Base-by-base conservation (phyloP, 2,329 filamentous ascomycete species). In the Rutstroemia sp. region DNA sequence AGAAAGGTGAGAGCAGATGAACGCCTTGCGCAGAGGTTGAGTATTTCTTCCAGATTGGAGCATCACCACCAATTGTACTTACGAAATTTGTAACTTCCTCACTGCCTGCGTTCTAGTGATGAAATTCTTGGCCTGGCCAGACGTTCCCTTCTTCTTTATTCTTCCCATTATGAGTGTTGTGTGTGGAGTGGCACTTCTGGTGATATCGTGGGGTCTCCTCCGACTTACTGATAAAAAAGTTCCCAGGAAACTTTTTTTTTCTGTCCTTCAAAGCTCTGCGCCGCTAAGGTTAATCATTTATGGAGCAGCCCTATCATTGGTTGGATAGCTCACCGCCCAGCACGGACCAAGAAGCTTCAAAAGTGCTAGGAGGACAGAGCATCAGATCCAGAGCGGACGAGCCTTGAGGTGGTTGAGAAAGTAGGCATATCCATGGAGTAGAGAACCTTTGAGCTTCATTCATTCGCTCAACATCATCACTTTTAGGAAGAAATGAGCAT, bases 61-160 rank as follows among this genome's bases (percentile, higher is more conserved):
- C 10, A 21, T 49, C 9, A 16, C n/a, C 12, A 19, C 12, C 7
- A 18, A 42, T 41, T 39, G 8, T 41, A 54, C 52, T 54, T 54
- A 54, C 52, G 52, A 49, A 16, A 99, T 88, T 76, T 99, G 94
- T 61, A 99, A 86, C 78, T 97, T 99, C 74, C 92, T 90, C 67
- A 99, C 90, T 47, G 94, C 94, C 77, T 96, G 91, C 44, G 92
- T 96, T 73, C 94, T 83, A 57, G 94, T 99, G 67, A 99, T 91
- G 79, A 92, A 99, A 81, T 99, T 99, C 77, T 94, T 96, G 77
- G 92, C 91, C 73, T 90, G 87, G 73, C 94, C 94, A 71, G 92
- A 80, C 72, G 64, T 73, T 82, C 84, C 92, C 78, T 92, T 96
- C 81, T 90, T 95, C 85, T 94, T 95, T 67, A 92, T 86, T 68